Conservation (phyloP, 2,329 filamentous ascomycete genomes). For the Phyllosticta paracitricarpa region DNA sequence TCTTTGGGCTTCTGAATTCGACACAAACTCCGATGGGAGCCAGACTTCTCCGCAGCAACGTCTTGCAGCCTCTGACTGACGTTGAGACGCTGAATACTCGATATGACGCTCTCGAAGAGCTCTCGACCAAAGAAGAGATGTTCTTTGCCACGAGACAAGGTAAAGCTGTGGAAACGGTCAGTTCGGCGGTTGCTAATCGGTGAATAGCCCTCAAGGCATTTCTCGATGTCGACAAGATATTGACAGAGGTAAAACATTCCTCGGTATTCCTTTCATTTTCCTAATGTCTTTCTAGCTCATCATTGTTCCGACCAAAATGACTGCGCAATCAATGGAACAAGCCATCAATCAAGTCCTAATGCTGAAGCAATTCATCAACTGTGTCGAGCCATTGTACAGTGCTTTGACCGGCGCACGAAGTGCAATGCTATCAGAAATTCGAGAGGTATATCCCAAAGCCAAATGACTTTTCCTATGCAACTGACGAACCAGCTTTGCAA, state of each 20-base stretch:
- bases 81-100: conserved; percentile 57
- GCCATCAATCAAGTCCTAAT: conserved; percentile 79
- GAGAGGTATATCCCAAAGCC: conserved; percentile 36
- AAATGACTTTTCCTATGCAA: neutral
- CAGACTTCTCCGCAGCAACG: conserved; percentile 71
- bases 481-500: conserved; percentile 46
- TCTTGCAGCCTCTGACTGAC: conserved; percentile 79
- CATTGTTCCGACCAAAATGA: conserved; percentile 56
- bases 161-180: neutral
- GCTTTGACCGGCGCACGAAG: conserved; percentile 56
- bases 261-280: conserved; percentile 14
- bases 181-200: conserved; percentile 2
- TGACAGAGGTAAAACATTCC: conserved; percentile 52
- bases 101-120: conserved; percentile 74
- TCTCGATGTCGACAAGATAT: conserved; percentile 66
- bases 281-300: conserved; percentile 50
- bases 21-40: conserved; percentile 83
- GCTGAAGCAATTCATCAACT: conserved; percentile 69
- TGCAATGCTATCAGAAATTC: conserved; percentile 56
- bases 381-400: conserved; percentile 57
- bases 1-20: conserved; percentile 78
- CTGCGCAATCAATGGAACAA: conserved; percentile 62
- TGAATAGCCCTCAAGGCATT: conserved; percentile 59
- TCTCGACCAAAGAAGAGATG: conserved; percentile 74
- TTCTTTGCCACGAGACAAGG: conserved; percentile 67